phyloP scores from a whole-genome alignment of 2,329 filamentous ascomycete species.

The Aspergillus sp. region DNA sequence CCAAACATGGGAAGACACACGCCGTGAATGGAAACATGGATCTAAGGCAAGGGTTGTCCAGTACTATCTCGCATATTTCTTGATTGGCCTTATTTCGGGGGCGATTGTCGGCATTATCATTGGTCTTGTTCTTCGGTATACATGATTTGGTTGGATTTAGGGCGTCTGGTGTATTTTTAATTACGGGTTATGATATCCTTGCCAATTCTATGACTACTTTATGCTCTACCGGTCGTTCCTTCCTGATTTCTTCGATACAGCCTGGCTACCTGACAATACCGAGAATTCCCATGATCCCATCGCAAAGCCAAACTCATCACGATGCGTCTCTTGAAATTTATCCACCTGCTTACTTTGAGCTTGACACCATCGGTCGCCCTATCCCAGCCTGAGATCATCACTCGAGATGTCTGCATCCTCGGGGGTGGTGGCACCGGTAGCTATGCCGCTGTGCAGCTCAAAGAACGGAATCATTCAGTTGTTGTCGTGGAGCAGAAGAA shows the following conservation, averaged over 20 bases:
- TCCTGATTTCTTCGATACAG: neutral
- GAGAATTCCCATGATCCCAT: neutral
- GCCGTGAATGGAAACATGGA: neutral
- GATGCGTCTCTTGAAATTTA: neutral
- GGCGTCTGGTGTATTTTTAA: no score
- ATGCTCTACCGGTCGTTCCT: neutral
- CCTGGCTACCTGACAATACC: neutral
- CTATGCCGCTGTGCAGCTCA: constrained; percentile 33
- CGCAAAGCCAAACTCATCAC: neutral
- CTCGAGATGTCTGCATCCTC: constrained; percentile 32
- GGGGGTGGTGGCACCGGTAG: constrained; percentile 37
- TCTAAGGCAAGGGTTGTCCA: neutral
- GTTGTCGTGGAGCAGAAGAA: constrained; percentile 35
- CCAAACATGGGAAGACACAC: neutral
- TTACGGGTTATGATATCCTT: no score
- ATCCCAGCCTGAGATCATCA: neutral
- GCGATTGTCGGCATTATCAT: neutral
- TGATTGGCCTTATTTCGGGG: neutral
- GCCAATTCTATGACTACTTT: no score
- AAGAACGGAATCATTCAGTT: constrained; percentile 30
- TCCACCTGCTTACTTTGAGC: neutral
- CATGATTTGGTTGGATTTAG: neutral
- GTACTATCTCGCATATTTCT: neutral
- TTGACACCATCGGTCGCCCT: neutral
- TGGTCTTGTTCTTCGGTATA: neutral